Percentiles rank a stretch among this genome's conserved stretches.
These are phyloP conservation scores for Cyanidiococcus yangmingshanensis DNA, from an alignment of 23 red algal species.

Conservation along the genomic window DNA sequence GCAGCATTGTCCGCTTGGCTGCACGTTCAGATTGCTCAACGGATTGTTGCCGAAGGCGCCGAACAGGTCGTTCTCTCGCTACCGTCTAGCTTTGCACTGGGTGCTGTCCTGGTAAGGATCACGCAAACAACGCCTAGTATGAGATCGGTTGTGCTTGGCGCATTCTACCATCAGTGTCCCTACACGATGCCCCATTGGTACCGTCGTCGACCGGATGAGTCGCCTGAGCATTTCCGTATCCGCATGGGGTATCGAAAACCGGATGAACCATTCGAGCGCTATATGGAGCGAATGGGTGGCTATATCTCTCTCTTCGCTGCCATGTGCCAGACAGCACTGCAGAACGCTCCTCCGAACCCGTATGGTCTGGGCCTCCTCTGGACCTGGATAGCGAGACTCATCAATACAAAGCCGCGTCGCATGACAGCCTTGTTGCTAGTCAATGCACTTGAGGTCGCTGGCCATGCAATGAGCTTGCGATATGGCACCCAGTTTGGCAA, in stretches of 20 bases:
- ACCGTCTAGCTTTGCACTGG: conserved; percentile 21
- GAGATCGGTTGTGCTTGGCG: conserved; percentile 8
- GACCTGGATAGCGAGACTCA: conserved; percentile 24
- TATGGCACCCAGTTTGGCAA: conserved; percentile 21
- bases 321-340: conserved; percentile 21
- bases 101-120: conserved; percentile 16
- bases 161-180: conserved; percentile 19
- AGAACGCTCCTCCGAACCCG: neutral
- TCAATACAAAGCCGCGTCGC: conserved; percentile 25
- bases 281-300: conserved; percentile 22
- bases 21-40: conserved; percentile 7
- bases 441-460: conserved; percentile 23
- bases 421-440: conserved; percentile 21
- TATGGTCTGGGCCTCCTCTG: conserved; percentile 7
- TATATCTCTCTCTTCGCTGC: conserved; percentile 23
- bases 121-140: neutral
- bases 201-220: neutral
- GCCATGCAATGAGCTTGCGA: conserved; percentile 8
- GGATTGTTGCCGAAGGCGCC: conserved; percentile 23
- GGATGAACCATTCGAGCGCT: conserved; percentile 8
- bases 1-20: neutral
- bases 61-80: conserved; percentile 20
- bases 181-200: conserved; percentile 22
- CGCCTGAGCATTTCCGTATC: neutral
- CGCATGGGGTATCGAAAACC: neutral